phyloP scores from a whole-genome alignment of 495 filamentous ascomycete species.

The Neurospora terricola region DNA sequence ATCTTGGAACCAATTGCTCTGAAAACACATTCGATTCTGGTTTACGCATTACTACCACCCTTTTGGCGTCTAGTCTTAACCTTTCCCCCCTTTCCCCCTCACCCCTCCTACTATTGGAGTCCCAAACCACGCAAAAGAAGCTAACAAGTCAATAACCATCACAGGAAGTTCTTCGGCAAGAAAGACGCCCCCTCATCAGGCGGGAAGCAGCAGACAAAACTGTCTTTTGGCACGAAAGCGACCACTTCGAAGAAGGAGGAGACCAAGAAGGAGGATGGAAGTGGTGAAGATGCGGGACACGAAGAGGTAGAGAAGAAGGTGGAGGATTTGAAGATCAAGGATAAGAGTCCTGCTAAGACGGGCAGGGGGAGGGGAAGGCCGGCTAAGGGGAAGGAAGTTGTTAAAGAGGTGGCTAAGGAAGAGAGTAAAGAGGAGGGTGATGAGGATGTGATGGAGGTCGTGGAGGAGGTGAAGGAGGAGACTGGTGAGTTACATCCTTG shows the following conservation, averaged over 20 bases:
- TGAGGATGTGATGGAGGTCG: slow-evolving; percentile 19
- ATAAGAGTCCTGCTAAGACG: neutral
- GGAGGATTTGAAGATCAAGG: slow-evolving; percentile 15
- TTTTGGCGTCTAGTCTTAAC: slow-evolving; percentile 1
- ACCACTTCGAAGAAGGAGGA: slow-evolving; percentile 16
- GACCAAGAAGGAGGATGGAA: slow-evolving; percentile 14
- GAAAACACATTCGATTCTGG: neutral
- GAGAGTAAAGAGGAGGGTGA: slow-evolving; percentile 14
- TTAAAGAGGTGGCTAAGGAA: neutral
- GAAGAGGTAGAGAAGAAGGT: slow-evolving; percentile 20
- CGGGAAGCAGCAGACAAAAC: slow-evolving; percentile 61
- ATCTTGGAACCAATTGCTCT: neutral
- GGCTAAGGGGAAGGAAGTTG: neutral
- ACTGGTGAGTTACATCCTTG: neutral
- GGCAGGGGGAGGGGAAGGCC: neutral
- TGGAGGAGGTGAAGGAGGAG: neutral
- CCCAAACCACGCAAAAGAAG: no score
- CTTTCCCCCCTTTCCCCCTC: neutral
- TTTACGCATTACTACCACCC: neutral
- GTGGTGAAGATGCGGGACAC: slow-evolving; percentile 9
- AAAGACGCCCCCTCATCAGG: slow-evolving; percentile 43
- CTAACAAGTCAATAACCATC: slow-evolving; percentile 2
- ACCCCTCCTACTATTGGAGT: no score
- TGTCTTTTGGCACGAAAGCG: slow-evolving; percentile 52
- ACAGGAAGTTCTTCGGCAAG: slow-evolving; percentile 61